Evolutionary conservation across 106 monocot genomes (phyloP).

Genomic region (Acanthochlamys bracteata): DNA sequence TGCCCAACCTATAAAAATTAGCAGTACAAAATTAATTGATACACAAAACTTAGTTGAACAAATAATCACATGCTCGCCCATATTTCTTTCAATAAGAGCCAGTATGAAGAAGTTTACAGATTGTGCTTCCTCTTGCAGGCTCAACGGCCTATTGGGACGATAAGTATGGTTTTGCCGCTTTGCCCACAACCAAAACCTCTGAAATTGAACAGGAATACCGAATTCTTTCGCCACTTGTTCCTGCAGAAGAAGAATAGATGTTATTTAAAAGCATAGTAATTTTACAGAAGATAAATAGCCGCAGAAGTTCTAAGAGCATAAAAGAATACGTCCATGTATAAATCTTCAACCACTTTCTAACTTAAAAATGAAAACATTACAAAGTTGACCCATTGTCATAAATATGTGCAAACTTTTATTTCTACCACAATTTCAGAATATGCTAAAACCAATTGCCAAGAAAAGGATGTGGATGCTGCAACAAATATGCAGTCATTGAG

Average conservation of each 20-base stretch:
- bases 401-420: background rate
- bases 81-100: background rate
- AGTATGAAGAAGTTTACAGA: slow-evolving; percentile 40
- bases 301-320: background rate
- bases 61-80: background rate
- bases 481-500: too few relatives aligned
- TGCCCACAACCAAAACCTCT: slow-evolving; percentile 98
- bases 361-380: background rate
- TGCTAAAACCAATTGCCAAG: too few relatives aligned
- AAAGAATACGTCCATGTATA: background rate
- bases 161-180: slow-evolving; percentile 98
- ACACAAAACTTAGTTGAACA: background rate
- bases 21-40: background rate
- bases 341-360: background rate
- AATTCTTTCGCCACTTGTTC: slow-evolving; percentile 93
- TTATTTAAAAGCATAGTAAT: background rate
- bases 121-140: slow-evolving; percentile 73
- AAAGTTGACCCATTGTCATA: background rate
- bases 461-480: too few relatives aligned
- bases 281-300: background rate
- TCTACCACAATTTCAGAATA: background rate
- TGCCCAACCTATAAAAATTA: slow-evolving; percentile 56
- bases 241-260: slow-evolving; percentile 20
- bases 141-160: slow-evolving; percentile 87
- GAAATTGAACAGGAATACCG: slow-evolving; percentile 84